Percentiles rank a stretch among this genome's conserved stretches.
phyloP scores from a whole-genome alignment of 1,284 basidiomycete species.

The Austroboletus novae-zelandiae region DNA sequence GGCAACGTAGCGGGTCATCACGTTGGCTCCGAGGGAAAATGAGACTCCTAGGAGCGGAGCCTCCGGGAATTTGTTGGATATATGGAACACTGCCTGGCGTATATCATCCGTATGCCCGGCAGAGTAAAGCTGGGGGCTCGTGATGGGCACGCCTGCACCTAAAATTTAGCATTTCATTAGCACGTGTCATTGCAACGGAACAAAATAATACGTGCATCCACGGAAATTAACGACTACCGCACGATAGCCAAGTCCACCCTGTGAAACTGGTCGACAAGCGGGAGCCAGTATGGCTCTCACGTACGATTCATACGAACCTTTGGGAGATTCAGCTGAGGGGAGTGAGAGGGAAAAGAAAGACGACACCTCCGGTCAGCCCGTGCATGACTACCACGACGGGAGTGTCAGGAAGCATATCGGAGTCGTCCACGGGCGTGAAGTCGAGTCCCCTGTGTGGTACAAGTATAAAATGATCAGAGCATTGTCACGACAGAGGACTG shows the following conservation, averaged over 20 bases:
- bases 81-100: constrained; percentile 76
- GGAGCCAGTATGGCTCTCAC: constrained; percentile 78
- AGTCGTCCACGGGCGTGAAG: constrained; percentile 60
- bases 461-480: not conserved
- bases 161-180: constrained; percentile 12
- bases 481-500: constrained; percentile 25
- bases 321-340: constrained; percentile 8
- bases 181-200: constrained; percentile 6
- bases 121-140: constrained; percentile 82
- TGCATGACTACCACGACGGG: constrained; percentile 86
- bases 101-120: constrained; percentile 86
- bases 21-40: constrained; percentile 93
- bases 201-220: constrained; percentile 63
- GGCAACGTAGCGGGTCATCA: constrained; percentile 89
- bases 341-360: not conserved
- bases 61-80: constrained; percentile 71
- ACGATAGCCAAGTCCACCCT: constrained; percentile 84
- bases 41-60: constrained; percentile 86
- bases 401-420: constrained; percentile 54
- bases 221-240: constrained; percentile 90
- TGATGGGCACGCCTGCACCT: constrained; percentile 84
- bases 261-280: constrained; percentile 61
- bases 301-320: constrained; percentile 87
- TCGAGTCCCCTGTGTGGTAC: constrained; percentile 59
- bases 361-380: constrained; percentile 81